phyloP scores from a whole-genome alignment of 805 yeast species.

The Teunomyces kruisii region DNA sequence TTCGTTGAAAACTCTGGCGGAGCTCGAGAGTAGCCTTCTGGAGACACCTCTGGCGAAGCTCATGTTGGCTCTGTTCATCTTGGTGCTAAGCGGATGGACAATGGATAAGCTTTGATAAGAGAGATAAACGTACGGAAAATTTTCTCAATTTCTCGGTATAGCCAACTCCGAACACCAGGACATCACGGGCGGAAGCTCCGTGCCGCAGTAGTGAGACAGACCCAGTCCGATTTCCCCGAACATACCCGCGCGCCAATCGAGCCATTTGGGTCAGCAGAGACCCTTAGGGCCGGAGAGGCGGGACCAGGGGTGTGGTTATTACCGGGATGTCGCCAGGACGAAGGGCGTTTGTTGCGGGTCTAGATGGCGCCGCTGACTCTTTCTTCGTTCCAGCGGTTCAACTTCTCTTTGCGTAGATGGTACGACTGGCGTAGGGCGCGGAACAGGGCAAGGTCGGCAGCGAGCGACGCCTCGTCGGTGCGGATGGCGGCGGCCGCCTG shows the following conservation, averaged over 20 bases:
- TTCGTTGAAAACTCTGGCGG: constrained; percentile 21
- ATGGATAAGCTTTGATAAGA: neutral
- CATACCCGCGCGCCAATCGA: too few relatives aligned
- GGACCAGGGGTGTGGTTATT: too few relatives aligned
- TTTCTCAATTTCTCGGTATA: neutral
- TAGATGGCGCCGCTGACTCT: constrained; percentile 36
- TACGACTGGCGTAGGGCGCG: constrained; percentile 25
- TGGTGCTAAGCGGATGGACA: neutral
- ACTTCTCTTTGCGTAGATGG: constrained; percentile 37
- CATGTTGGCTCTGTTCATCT: constrained; percentile 13
- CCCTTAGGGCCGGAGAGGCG: too few relatives aligned
- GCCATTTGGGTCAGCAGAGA: too few relatives aligned
- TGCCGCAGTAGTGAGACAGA: neutral
- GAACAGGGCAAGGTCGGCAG: constrained; percentile 13
- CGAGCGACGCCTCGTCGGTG: neutral
- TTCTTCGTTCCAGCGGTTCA: constrained; percentile 45
- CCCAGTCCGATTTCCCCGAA: neutral
- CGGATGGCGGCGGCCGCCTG: constrained; percentile 11
- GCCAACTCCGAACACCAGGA: neutral
- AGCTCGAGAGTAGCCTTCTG: constrained; percentile 21
- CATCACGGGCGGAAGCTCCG: neutral
- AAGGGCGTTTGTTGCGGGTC: neutral
- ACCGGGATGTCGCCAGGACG: too few relatives aligned
- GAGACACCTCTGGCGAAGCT: neutral
- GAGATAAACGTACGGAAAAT: neutral